These are phyloP conservation scores for Suillus tomentosus DNA, from an alignment of 768 basidiomycete genomes.

Conservation along the genomic window DNA sequence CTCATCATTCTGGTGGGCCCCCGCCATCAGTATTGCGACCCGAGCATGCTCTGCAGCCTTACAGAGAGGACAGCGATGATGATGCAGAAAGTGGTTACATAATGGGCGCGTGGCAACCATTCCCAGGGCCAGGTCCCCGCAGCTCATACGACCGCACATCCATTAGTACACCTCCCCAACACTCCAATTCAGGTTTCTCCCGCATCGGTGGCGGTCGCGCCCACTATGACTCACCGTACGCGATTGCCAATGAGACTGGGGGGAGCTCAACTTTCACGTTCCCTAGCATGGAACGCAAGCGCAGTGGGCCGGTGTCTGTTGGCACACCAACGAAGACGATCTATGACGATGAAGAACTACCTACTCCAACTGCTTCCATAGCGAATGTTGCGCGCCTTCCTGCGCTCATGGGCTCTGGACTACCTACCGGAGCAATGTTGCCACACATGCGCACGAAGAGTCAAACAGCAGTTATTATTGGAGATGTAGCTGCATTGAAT, in stretches of 20 bases:
- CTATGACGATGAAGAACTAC: conserved; percentile 44
- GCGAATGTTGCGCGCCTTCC: conserved; percentile 47
- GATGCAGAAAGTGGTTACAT: conserved; percentile 73
- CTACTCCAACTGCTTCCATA: conserved; percentile 53
- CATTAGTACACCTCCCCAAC: conserved; percentile 30
- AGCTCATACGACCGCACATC: conserved; percentile 28
- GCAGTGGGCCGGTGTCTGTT: conserved; percentile 21
- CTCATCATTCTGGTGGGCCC: conserved; percentile 49
- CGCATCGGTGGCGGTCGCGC: conserved; percentile 87
- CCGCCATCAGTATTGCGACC: conserved; percentile 76
- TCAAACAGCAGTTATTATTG: conserved; percentile 83
- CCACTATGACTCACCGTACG: conserved; percentile 84
- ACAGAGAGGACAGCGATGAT: conserved; percentile 78
- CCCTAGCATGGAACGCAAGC: conserved; percentile 57
- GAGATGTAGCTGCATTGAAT: conserved; percentile 40
- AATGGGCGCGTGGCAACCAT: conserved; percentile 93
- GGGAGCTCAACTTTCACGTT: conserved; percentile 64
- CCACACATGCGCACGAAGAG: conserved; percentile 78
- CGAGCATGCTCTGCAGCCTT: conserved; percentile 75
- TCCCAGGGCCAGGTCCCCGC: conserved; percentile 44
- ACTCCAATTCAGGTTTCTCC: conserved; percentile 68
- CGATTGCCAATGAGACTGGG: conserved; percentile 48
- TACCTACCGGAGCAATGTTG: conserved; percentile 66
- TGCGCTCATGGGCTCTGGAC: conserved; percentile 31
- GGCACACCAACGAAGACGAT: conserved; percentile 26